A percentile compares a stretch with the other conserved stretches of the same genome.
Conservation (phyloP, 306 rosid species). For the Alnus rubra region DNA sequence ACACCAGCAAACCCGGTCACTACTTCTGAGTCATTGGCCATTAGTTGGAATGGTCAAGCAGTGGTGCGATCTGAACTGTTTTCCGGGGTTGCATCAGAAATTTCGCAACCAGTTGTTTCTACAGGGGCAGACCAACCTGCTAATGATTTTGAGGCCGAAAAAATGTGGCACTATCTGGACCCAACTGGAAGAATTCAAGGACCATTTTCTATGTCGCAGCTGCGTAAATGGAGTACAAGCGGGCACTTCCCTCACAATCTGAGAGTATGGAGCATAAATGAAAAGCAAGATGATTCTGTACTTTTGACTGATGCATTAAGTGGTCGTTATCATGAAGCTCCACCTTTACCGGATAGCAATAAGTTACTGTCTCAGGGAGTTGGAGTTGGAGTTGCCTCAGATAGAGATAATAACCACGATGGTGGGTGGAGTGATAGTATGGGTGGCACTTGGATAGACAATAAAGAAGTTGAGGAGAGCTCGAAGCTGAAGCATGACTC, state of each 20-base stretch:
- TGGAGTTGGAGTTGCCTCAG: constrained; percentile 38
- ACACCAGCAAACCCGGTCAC: constrained; percentile 25
- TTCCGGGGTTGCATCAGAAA: constrained; percentile 49
- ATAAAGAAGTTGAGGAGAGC: constrained; percentile 34
- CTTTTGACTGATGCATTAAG: constrained; percentile 61
- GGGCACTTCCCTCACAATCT: constrained; percentile 75
- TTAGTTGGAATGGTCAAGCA: constrained; percentile 38
- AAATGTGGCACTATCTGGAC: constrained; percentile 82
- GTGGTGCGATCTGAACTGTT: constrained; percentile 34
- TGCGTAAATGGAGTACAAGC: constrained; percentile 66
- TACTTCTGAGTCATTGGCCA: constrained; percentile 36
- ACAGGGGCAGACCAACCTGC: constrained; percentile 47
- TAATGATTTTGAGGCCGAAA: constrained; percentile 50
- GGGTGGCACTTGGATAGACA: constrained; percentile 27
- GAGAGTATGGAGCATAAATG: constrained; percentile 77
- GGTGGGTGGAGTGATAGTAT: constrained; percentile 30
- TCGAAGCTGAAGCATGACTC: constrained; percentile 40
- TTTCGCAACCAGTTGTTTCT: constrained; percentile 36
- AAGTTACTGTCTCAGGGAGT: constrained; percentile 45
- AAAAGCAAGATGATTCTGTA: constrained; percentile 54
- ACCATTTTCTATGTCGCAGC: constrained; percentile 68
- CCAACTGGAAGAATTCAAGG: constrained; percentile 88
- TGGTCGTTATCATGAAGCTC: constrained; percentile 46
- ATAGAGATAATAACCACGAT: constrained; percentile 35
- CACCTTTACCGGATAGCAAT: constrained; percentile 31